Conservation (phyloP, 345 rosid genomes). For the Rhizophora apiculata region DNA sequence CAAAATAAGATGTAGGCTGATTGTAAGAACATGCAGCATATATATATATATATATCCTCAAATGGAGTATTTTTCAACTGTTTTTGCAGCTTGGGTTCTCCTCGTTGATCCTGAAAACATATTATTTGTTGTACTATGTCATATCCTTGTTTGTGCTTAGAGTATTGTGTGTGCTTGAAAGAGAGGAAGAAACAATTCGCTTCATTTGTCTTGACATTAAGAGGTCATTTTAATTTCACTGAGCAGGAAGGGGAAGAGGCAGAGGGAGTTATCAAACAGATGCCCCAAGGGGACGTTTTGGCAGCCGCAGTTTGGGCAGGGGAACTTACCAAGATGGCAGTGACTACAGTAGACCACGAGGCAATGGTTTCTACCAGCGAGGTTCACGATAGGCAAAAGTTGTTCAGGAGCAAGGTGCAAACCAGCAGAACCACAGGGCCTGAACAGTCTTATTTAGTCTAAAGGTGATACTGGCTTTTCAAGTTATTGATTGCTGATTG, state of each 20-base stretch:
- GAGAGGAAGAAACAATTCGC: neutral
- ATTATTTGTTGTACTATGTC: too few relatives aligned
- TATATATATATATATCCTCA: too few relatives aligned
- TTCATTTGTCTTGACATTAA: neutral
- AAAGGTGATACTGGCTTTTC: conserved; percentile 13
- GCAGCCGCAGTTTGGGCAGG: conserved; percentile 52
- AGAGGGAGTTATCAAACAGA: conserved; percentile 67
- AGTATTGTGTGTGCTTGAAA: too few relatives aligned
- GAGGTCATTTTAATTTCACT: neutral
- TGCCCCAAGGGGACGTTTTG: conserved; percentile 34
- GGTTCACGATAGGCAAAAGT: conserved; percentile 35
- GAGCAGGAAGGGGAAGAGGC: conserved; percentile 56
- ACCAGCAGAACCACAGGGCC: conserved; percentile 5
- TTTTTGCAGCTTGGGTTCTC: too few relatives aligned
- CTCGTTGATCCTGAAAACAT: too few relatives aligned
- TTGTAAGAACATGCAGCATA: too few relatives aligned
- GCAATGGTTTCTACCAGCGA: conserved; percentile 64
- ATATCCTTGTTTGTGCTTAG: too few relatives aligned
- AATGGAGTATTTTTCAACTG: too few relatives aligned
- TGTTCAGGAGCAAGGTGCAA: neutral
- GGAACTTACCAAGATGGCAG: conserved; percentile 59
- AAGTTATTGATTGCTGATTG: conserved; percentile 23
- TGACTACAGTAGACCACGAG: conserved; percentile 62
- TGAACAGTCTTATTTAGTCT: conserved; percentile 9
- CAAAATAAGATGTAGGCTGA: too few relatives aligned